Evolutionary conservation across 1,139 yeast species (phyloP).

Genomic region (Scheffersomyces cryptocercus): DNA sequence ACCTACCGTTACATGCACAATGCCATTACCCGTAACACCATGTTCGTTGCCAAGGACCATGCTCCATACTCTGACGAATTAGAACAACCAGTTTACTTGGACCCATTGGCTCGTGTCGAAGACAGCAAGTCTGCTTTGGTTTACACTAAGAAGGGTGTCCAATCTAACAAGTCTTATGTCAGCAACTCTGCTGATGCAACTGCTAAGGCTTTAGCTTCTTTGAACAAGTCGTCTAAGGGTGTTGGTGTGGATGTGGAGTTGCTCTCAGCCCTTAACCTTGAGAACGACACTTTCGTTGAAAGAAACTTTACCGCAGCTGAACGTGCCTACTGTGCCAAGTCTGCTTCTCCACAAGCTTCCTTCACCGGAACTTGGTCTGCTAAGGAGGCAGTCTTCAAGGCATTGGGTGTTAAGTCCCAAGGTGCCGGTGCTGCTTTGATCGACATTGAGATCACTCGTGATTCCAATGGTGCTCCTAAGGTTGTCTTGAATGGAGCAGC

Average conservation of each 20-base stretch:
- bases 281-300: conserved; percentile 84
- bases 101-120: conserved; percentile 88
- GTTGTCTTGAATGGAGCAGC: conserved; percentile 81
- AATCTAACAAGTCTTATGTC: conserved; percentile 35
- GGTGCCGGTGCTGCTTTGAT: conserved; percentile 95
- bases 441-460: conserved; percentile 85
- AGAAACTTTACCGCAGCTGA: conserved; percentile 88
- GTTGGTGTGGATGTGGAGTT: conserved; percentile 98
- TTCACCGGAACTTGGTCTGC: conserved; percentile 99
- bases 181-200: conserved; percentile 43
- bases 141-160: conserved; percentile 46
- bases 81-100: conserved; percentile 88
- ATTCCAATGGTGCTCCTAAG: conserved; percentile 75
- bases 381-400: conserved; percentile 97
- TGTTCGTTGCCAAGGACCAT: conserved; percentile 91
- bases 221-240: conserved; percentile 57
- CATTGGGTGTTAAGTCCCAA: conserved; percentile 81
- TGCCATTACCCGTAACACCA: conserved; percentile 86
- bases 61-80: conserved; percentile 89
- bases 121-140: conserved; percentile 51
- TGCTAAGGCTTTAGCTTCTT: conserved; percentile 49
- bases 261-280: conserved; percentile 74
- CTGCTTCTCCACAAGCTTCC: conserved; percentile 83
- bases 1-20: conserved; percentile 96
- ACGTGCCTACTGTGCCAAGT: conserved; percentile 69